Conservation (phyloP, 495 filamentous ascomycete genomes). For the Penicillium taxi region DNA sequence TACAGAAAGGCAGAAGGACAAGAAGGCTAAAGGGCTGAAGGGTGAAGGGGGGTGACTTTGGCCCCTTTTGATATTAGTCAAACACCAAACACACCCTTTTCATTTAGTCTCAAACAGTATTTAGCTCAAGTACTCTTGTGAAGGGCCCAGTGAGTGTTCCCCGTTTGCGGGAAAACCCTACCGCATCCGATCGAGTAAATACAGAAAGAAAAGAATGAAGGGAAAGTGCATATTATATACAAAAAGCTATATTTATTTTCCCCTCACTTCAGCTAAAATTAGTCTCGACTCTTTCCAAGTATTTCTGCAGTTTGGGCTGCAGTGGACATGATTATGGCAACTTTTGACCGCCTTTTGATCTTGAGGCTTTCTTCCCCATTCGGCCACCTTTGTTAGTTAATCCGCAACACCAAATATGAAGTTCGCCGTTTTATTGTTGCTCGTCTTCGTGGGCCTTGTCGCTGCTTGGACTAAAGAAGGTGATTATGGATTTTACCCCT, state of each 20-base stretch:
- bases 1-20: neutral
- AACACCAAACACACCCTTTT: no score
- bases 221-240: neutral
- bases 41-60: slow-evolving; percentile 5
- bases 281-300: neutral
- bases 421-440: slow-evolving; percentile 24
- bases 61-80: slow-evolving; percentile 18
- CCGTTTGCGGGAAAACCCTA: no score
- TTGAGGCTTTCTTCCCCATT: slow-evolving; percentile 1
- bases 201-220: slow-evolving; percentile 1
- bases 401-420: slow-evolving; percentile 39
- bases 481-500: slow-evolving; percentile 25
- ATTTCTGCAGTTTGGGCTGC: slow-evolving; percentile 1
- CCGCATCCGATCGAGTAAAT: no score
- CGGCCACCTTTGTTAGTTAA: no score
- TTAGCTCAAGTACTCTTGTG: no score
- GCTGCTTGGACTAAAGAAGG: slow-evolving; percentile 83
- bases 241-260: slow-evolving; percentile 1
- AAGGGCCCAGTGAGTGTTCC: no score
- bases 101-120: no score
- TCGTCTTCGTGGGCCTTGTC: slow-evolving; percentile 46
- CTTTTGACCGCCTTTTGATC: no score
- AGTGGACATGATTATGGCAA: no score
- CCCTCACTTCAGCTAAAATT: no score
- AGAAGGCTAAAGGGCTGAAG: neutral